Base-by-base conservation (phyloP, 192 early-diverging fungal species). In the Coemansia sp. region DNA sequence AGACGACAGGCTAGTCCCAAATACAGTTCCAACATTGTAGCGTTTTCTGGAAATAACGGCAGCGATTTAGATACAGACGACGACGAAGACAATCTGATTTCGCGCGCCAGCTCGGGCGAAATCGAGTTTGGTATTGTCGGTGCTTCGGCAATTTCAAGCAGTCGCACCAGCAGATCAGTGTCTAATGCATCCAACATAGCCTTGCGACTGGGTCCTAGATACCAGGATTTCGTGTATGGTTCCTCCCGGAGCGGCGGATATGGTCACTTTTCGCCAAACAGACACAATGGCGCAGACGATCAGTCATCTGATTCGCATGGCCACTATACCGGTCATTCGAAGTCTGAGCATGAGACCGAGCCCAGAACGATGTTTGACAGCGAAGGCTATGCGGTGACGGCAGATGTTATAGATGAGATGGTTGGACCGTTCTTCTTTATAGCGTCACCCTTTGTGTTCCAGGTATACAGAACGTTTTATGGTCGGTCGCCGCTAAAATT, bases 361-460 rank as follows among this genome's bases (percentile, higher is more conserved):
- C 31, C 16, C 16, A 34, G 2, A 5, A 7, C 7, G 2, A 3
- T 58, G 2, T 25, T 12, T 7, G 76, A 79, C 8, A 34, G 58
- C 34, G n/a, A 20, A 0, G 72, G 71, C 10, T 12, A 59, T 0
- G 20, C 14, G 48, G 66, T 80, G 14, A 72, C 65, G 2, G 11
- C 55, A 6, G 68, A 62, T 38, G 59, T 65, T 6, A 42, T 80
- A 17, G 67, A 62, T 1, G 22, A 28, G 7, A 40, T 80, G 25
- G n/a, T 72, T 16, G 66, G 69, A 2, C 77, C 77, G 17, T 80
- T 75, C 59, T 51, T 65, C 33, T 72, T 57, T 10, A 40, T 80
- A 3, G 60, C 50, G 7, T 33, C 65, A 22, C 20, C 36, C 0
- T 32, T 45, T 51, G 31, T 80, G 4, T 30, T 30, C 40, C 45